Evolutionary conservation across 2,329 filamentous ascomycete species (phyloP), one percentile per base, ranked within the genome.

Genomic region (Ascocoryne sarcoides): DNA sequence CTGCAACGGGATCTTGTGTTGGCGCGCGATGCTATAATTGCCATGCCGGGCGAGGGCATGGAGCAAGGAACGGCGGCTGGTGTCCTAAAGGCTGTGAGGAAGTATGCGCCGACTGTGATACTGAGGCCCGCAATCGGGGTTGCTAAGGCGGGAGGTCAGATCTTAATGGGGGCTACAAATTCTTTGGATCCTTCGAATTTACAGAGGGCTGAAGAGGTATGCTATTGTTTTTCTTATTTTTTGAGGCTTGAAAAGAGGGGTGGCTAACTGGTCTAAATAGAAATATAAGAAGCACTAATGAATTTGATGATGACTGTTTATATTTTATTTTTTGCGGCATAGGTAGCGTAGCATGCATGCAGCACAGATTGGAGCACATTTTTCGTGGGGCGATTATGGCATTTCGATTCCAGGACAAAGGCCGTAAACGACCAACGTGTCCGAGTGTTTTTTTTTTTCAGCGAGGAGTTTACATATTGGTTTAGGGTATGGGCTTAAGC

Each of bases 81-180:
- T 2, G 87, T 84, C 1, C 86, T 87, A 10, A 79, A 70, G 55
- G 89, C 83, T 1, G 79, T 98, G 14, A 71, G 82, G 45, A 82
- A 75, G 60, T 77, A 85, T 52, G 88, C 89, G 20, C 92, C 92
- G n/a, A 95, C 89, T 0, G 86, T 96, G 15, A 83, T 98, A 37
- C 76, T 98, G 51, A 71, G 89, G 40, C 92, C 92, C 5, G 86
- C 88, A 3, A 87, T 96, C 54, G 93, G 90, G 0, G 86, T 88
- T 5, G 87, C 82, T 26, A 90, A 90, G 62, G 90, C 82, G 0
- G 79, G 95, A 36, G 86, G 88, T 7, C 85, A 93, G 66, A 87
- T 90, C 28, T 67, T 98, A 43, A 72, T 96, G 65, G 92, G 93
- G 4, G 90, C 89, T 10, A 93, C 87, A 0, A 98, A 98, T 61